Base-by-base conservation (phyloP, 2,329 filamentous ascomycete genomes). In the Ophiosphaerella korrae region DNA sequence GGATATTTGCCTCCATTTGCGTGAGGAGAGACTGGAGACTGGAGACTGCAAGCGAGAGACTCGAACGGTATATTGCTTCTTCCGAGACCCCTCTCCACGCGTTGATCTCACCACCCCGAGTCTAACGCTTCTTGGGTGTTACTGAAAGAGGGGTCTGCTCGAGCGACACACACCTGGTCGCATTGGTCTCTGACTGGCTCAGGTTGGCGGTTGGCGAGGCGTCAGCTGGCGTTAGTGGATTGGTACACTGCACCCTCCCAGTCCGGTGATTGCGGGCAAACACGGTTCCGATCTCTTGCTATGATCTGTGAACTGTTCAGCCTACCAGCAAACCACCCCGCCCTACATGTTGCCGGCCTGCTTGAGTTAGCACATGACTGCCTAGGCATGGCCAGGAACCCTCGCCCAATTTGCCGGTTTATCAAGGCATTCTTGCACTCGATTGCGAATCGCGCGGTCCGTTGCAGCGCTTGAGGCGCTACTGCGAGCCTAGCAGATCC, bases 51-150 rank as follows among this genome's bases (percentile, higher is more conserved):
- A 5, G 26, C 24, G 26, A 13, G 12, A 31, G 24, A 16, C 39
- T 57, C 47, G 52, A 58, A 37, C 31, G 36, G 43, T 44, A 42
- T 39, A 52, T 58, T 62, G 58, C 60, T 63, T 62, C 35, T 62
- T 63, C 47, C 53, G 52, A 50, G 53, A 55, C 50, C 51, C 50
- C 41, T 48, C 58, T 63, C 62, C 52, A 42, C 58, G 58, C 48
- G 58, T 51, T 57, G 60, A 63, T 63, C 53, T 41, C 49, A 46
- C 50, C 42, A 45, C 49, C 58, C 47, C 55, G 53, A 47, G 50
- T 42, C 58, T 66, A 69, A 61, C 52, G 59, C 63, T 60, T 63
- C 58, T 64, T 63, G 62, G 52, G 48, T 59, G 61, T 63, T 63
- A 66, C 66, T 63, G 58, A 45, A 55, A 53, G 60, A 59, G 60